A percentile compares a stretch with the other conserved stretches of the same genome.
phyloP scores from a whole-genome alignment of 129 eudicot species.

The Gnaphalium uliginosum region DNA sequence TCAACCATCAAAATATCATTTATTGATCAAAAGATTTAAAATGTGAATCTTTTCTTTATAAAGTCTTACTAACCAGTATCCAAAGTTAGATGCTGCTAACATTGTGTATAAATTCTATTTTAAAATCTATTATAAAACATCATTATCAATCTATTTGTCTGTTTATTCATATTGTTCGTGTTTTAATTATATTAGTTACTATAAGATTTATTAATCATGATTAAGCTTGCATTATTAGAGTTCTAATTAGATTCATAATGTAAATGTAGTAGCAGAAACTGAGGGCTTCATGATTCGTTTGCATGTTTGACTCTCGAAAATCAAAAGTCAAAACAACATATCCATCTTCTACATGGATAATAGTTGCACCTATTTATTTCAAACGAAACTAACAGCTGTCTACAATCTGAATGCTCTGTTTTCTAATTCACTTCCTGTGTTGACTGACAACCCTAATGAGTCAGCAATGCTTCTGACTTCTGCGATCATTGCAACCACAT shows the following conservation, averaged over 20 bases:
- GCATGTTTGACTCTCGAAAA: conserved; percentile 28
- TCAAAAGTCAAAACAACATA: conserved; percentile 25
- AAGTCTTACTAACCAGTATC: no score
- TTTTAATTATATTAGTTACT: no score
- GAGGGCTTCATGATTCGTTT: conserved; percentile 7
- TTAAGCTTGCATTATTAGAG: neutral
- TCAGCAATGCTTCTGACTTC: conserved; percentile 79
- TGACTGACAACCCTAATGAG: conserved; percentile 44
- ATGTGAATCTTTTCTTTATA: no score
- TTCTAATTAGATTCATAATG: neutral
- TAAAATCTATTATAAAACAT: no score
- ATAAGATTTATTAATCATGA: no score
- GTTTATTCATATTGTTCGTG: no score
- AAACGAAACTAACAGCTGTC: conserved; percentile 24
- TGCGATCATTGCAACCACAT: conserved; percentile 91
- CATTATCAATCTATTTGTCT: no score
- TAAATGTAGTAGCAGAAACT: conserved; percentile 3
- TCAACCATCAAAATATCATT: no score
- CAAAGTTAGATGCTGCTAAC: no score
- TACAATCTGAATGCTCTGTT: conserved; percentile 41
- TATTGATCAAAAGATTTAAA: no score
- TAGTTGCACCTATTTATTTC: conserved; percentile 25
- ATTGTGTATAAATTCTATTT: no score
- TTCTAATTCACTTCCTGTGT: conserved; percentile 26
- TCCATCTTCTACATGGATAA: conserved; percentile 20